phyloP scores from a whole-genome alignment of 2,329 filamentous ascomycete genomes.

The Phoma sp. region DNA sequence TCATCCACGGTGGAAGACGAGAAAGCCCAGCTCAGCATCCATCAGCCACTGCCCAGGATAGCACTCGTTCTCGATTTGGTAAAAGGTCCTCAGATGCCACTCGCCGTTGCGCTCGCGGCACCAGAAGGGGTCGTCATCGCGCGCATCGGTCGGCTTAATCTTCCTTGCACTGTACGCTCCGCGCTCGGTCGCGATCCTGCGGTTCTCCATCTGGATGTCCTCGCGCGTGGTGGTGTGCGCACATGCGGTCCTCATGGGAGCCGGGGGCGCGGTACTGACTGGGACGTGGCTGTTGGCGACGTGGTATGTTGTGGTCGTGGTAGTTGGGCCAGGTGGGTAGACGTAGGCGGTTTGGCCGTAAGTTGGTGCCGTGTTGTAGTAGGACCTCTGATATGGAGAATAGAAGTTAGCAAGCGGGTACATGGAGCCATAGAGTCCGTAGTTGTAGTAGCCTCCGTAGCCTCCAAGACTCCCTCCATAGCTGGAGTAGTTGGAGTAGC shows the following conservation, averaged over 20 bases:
- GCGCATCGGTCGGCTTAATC: conserved; percentile 44
- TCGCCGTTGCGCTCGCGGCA: conserved; percentile 46
- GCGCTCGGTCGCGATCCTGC: conserved; percentile 38
- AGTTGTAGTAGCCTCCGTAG: conserved; percentile 34
- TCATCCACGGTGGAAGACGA: conserved; percentile 43
- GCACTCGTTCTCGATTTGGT: conserved; percentile 48
- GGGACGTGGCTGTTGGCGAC: conserved; percentile 31
- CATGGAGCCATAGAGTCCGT: conserved; percentile 32
- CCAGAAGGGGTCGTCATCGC: conserved; percentile 46
- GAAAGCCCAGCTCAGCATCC: conserved; percentile 41
- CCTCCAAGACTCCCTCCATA: conserved; percentile 8
- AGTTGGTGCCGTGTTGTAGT: conserved; percentile 33
- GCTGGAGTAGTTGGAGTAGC: conserved; percentile 18
- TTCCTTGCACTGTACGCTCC: conserved; percentile 39
- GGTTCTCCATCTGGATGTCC: conserved; percentile 40
- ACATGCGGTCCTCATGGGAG: conserved; percentile 20
- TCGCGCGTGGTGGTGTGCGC: conserved; percentile 25
- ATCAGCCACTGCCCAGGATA: conserved; percentile 47
- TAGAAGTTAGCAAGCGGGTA: conserved; percentile 47
- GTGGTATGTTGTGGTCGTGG: conserved; percentile 32
- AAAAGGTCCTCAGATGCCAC: conserved; percentile 45
- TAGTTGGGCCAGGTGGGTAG: conserved; percentile 30
- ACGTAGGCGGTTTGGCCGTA: conserved; percentile 34
- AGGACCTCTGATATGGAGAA: conserved; percentile 40
- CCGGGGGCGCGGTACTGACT: conserved; percentile 5